Evolutionary conservation across 805 yeast species (phyloP).

Genomic region (Cyberlindnera mrakii): DNA sequence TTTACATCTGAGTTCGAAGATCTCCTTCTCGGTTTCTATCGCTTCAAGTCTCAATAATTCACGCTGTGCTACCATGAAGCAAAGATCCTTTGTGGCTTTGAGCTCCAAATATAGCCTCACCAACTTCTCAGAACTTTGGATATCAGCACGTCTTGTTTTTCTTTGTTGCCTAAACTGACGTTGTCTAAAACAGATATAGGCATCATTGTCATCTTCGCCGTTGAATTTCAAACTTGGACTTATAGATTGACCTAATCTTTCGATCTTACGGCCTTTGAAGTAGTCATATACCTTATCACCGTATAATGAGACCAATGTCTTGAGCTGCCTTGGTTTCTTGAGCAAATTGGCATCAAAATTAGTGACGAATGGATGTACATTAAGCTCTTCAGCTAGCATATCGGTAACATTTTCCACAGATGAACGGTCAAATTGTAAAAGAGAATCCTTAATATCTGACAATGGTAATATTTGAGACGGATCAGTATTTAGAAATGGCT

Average conservation of each 20-base stretch:
- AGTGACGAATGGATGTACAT: slow-evolving; percentile 51
- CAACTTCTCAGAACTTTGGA: slow-evolving; percentile 80
- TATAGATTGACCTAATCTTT: slow-evolving; percentile 61
- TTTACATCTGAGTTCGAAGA: slow-evolving; percentile 68
- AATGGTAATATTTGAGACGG: slow-evolving; percentile 68
- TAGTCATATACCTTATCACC: slow-evolving; percentile 71
- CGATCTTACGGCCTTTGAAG: slow-evolving; percentile 73
- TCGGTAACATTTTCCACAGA: slow-evolving; percentile 55
- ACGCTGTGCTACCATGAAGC: slow-evolving; percentile 66
- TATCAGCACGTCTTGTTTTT: slow-evolving; percentile 92
- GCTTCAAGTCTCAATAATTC: slow-evolving; percentile 60
- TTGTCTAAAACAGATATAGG: slow-evolving; percentile 91
- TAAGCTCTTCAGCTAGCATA: slow-evolving; percentile 48
- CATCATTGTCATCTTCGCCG: slow-evolving; percentile 89
- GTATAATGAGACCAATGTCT: slow-evolving; percentile 44
- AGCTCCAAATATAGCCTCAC: slow-evolving; percentile 69
- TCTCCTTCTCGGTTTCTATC: slow-evolving; percentile 53
- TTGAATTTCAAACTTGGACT: slow-evolving; percentile 71
- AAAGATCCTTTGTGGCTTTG: slow-evolving; percentile 64
- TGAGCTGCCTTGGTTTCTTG: slow-evolving; percentile 37
- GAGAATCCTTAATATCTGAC: slow-evolving; percentile 57
- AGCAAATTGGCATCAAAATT: slow-evolving; percentile 41
- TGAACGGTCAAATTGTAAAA: slow-evolving; percentile 36
- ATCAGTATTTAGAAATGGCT: slow-evolving; percentile 84
- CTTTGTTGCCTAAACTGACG: slow-evolving; percentile 94